Evolutionary conservation across 2,329 filamentous ascomycete species (phyloP).

Genomic region (Hymenoscyphus linearis): DNA sequence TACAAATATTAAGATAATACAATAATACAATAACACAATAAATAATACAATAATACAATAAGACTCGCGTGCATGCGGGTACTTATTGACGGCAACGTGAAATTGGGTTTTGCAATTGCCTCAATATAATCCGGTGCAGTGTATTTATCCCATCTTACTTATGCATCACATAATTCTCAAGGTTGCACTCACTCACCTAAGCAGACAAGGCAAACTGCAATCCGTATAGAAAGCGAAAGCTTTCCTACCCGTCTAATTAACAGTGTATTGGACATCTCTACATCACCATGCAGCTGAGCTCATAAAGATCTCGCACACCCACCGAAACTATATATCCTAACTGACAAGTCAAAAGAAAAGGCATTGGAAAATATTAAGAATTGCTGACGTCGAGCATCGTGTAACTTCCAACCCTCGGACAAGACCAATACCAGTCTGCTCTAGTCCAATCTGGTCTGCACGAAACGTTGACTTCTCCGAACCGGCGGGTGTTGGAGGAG

Average conservation of each 20-base stretch:
- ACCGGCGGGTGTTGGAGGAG: neutral
- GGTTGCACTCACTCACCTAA: neutral
- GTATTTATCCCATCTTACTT: neutral
- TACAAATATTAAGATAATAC: neutral
- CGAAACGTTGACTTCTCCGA: neutral
- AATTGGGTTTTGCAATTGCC: neutral
- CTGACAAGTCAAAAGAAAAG: neutral
- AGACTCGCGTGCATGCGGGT: neutral
- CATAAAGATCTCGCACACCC: neutral
- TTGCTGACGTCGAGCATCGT: neutral
- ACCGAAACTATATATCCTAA: neutral
- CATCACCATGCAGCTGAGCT: neutral
- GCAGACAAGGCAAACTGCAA: neutral
- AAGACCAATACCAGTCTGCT: neutral
- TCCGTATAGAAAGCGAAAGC: slow-evolving; percentile 1
- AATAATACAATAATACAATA: neutral
- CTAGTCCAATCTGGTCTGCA: no score
- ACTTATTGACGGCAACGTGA: neutral
- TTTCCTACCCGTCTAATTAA: neutral
- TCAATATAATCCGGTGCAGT: neutral
- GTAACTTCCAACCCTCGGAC: neutral
- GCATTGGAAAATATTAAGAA: neutral
- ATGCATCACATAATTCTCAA: neutral
- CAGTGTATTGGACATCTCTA: neutral
- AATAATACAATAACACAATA: no score